A percentile compares a stretch with the other conserved stretches of the same genome.
These are phyloP conservation scores for Hymenoscyphus fraxineus DNA, from an alignment of 2,329 filamentous ascomycete species.

Conservation along the genomic window DNA sequence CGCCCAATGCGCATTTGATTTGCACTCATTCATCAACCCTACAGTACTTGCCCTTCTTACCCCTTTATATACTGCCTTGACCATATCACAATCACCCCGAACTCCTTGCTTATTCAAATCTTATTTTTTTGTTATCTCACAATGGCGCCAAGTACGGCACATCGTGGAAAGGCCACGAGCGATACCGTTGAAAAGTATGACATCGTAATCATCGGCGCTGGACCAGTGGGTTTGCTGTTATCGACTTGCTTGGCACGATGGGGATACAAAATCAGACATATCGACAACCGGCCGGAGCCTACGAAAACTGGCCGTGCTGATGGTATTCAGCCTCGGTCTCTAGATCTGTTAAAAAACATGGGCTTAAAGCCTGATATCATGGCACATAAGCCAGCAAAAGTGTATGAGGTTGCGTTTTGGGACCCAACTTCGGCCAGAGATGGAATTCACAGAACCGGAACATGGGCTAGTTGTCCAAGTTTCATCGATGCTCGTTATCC, in stretches of 20 bases:
- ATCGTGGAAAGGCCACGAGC: constrained; percentile 11
- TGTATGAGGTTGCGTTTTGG: constrained; percentile 76
- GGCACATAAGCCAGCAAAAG: constrained; percentile 80
- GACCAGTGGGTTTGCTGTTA: constrained; percentile 81
- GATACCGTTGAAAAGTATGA: constrained; percentile 46
- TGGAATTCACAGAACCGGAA: constrained; percentile 62
- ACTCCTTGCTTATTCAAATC: not conserved
- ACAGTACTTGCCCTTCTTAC: not conserved
- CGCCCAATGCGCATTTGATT: not conserved
- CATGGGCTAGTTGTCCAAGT: constrained; percentile 83
- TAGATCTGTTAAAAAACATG: constrained; percentile 86
- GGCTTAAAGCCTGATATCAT: constrained; percentile 84
- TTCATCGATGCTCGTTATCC: constrained; percentile 73
- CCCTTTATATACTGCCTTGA: not conserved
- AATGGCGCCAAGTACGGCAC: not conserved
- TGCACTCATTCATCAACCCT: not conserved
- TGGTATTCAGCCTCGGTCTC: constrained; percentile 84
- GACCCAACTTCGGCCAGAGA: constrained; percentile 53
- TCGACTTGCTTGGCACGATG: constrained; percentile 85
- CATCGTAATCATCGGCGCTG: constrained; percentile 81
- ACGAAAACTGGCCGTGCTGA: constrained; percentile 84
- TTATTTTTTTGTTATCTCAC: not conserved
- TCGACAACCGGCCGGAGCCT: constrained; percentile 83
- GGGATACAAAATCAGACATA: constrained; percentile 94
- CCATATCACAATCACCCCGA: not conserved